A percentile compares a stretch with the other conserved stretches of the same genome.
phyloP scores from a whole-genome alignment of 495 filamentous ascomycete genomes.

The Tuber magnatum region DNA sequence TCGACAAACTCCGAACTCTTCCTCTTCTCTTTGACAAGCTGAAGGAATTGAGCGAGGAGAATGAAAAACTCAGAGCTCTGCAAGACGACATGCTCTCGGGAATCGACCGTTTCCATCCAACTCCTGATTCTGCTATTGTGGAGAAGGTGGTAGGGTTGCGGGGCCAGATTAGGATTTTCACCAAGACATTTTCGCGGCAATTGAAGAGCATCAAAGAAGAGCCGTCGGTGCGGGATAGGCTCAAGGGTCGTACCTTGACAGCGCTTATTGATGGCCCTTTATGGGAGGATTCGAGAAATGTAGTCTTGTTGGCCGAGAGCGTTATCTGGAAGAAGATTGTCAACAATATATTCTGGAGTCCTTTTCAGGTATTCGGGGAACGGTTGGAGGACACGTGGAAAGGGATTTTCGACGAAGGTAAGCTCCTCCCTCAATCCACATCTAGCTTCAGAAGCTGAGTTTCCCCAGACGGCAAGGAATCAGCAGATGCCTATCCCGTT shows the following conservation, averaged over 20 bases:
- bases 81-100: neutral
- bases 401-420: neutral
- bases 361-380: neutral
- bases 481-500: neutral
- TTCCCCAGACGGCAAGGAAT: neutral
- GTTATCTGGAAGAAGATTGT: constrained; percentile 1
- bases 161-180: neutral
- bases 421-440: neutral
- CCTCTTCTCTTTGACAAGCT: neutral
- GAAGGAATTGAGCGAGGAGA: neutral
- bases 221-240: neutral
- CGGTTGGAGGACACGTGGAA: neutral
- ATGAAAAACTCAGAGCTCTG: neutral
- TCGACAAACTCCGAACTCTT: neutral
- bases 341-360: neutral
- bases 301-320: neutral
- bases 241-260: neutral
- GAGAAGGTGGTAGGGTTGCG: neutral
- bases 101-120: neutral
- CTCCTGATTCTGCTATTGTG: neutral
- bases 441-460: neutral
- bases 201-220: neutral
- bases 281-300: neutral
- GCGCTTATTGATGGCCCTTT: neutral
- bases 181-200: neutral